Evolutionary conservation across 2,329 filamentous ascomycete genomes (phyloP).

Genomic region (Stagonosporopsis vannaccii): DNA sequence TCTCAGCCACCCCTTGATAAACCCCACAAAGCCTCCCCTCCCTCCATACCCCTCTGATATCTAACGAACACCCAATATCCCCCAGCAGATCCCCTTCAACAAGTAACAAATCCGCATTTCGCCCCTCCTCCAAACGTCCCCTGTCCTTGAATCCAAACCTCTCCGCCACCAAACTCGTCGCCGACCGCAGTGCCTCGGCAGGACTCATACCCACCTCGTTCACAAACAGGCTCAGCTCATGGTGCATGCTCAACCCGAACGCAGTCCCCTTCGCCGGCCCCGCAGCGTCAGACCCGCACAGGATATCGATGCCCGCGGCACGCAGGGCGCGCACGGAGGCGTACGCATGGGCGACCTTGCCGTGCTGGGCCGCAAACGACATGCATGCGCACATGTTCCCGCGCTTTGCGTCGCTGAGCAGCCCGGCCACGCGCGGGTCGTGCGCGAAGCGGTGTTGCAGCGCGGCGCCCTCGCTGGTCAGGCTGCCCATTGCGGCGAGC

Average conservation of each 20-base stretch:
- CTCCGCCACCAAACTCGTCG: slow-evolving; percentile 51
- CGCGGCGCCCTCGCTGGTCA: slow-evolving; percentile 51
- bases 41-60: slow-evolving; percentile 56
- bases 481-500: slow-evolving; percentile 49
- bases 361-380: slow-evolving; percentile 42
- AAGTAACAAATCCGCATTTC: slow-evolving; percentile 54
- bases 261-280: slow-evolving; percentile 54
- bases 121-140: slow-evolving; percentile 49
- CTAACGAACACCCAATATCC: slow-evolving; percentile 51
- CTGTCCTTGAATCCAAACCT: slow-evolving; percentile 53
- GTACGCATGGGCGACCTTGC: slow-evolving; percentile 52
- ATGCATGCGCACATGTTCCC: slow-evolving; percentile 53
- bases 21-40: slow-evolving; percentile 43
- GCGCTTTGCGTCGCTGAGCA: slow-evolving; percentile 45
- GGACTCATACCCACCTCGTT: slow-evolving; percentile 53
- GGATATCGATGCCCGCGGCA: slow-evolving; percentile 51
- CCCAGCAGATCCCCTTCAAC: slow-evolving; percentile 55
- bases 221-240: slow-evolving; percentile 54
- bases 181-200: slow-evolving; percentile 50
- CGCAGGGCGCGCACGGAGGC: slow-evolving; percentile 52
- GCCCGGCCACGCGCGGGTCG: slow-evolving; percentile 45
- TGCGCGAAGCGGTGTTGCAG: slow-evolving; percentile 52
- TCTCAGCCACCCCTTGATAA: slow-evolving; percentile 30
- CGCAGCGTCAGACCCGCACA: slow-evolving; percentile 54
- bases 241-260: slow-evolving; percentile 53